Base-by-base conservation (phyloP, 495 filamentous ascomycete genomes). In the Penicillium canariense region DNA sequence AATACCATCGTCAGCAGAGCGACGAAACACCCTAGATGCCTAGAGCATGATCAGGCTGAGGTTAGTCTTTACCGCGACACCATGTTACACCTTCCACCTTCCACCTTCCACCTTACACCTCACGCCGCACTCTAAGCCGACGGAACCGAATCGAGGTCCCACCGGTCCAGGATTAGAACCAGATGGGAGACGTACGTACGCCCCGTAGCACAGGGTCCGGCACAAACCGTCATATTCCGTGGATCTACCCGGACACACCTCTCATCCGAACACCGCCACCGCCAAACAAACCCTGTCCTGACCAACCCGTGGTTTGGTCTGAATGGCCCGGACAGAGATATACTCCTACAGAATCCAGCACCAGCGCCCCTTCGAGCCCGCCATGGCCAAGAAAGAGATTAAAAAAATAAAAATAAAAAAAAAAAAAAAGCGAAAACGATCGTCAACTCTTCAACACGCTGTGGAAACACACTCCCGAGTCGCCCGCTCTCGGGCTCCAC, bases 391-490 rank as follows among this genome's bases (percentile, higher is more conserved):
- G 7, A 28, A 39, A 11, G 10, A 5, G 5, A 5, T 1, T 5
- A 17, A 14, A 23, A 12, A 4, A 22, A 1, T 10, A 40, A 39
- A 40, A 23, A n/a, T n/a, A n/a, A 1, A 17, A 17, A 14, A 23
- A 12, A 4, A 22, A 1, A 22, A 40, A 39, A 40, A 23, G 38
- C 22, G 20, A 26, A 48, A 39, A 50, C 9, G 34, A 50, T 50
- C 47, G 26, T 49, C 48, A 30, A 50, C 22, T 50, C 48, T 50
- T 23, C 48, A 50, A 14, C 14, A 23, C 27, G 26, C 15, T 50
- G 48, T 50, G 48, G 48, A 50, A 35, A 30, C 48, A 50, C 9
- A 17, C 47, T 50, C 48, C 34, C 34, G 23, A 50, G 22, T 23
- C 15, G 30, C 46, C 1, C 28, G 35, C 15, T 32, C 48, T 18